Evolutionary conservation across 2,329 filamentous ascomycete genomes (phyloP), one percentile per base, ranked within the genome.

Genomic region (Ophiostoma perfectum): DNA sequence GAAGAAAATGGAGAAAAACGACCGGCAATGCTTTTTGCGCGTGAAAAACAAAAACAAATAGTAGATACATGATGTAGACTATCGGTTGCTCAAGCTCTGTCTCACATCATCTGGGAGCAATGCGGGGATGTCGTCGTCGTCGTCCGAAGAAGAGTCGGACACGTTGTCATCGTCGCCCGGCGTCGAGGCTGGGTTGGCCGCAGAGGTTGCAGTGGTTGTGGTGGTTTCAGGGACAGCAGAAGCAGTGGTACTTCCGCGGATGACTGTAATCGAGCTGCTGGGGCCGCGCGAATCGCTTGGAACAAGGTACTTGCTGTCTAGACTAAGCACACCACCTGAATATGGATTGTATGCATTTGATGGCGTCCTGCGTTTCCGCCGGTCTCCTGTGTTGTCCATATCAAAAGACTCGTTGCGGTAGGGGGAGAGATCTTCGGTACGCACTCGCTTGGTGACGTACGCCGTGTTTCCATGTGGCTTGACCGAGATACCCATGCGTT

Each of bases 401-500:
- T 27, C 27, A 11, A 16, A 7, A 27, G 49, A 27, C n/a, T 55
- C 49, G 7, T 18, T 55, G 3, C 9, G 49, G 14, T 55, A 27
- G 49, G 8, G 4, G 2, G 55, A 60, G 7, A 12, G 38, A 7
- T 27, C 38, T 18, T 27, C 18, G 8, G 16, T 16, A 3, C 38
- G 47, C 39, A 1, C n/a, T 4, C 27, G 55, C 66, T 52, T 63
- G 5, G 36, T 44, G 39, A 5, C 18, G 49, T 36, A 2, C 9
- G 14, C 14, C 8, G n/a, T 14, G 16, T 41, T 27, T 4, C 44
- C 60, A 16, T 41, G n/a, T 18, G 63, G 18, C 18, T 18, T 38
- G n/a, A 12, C 38, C 18, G 16, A 4, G 6, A 81, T 73, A 12
- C 79, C 79, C 66, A 77, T 75, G 9, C 81, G 80, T n/a, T 80